Base-by-base conservation (phyloP, 306 rosid species). In the Phaseolus lunatus region DNA sequence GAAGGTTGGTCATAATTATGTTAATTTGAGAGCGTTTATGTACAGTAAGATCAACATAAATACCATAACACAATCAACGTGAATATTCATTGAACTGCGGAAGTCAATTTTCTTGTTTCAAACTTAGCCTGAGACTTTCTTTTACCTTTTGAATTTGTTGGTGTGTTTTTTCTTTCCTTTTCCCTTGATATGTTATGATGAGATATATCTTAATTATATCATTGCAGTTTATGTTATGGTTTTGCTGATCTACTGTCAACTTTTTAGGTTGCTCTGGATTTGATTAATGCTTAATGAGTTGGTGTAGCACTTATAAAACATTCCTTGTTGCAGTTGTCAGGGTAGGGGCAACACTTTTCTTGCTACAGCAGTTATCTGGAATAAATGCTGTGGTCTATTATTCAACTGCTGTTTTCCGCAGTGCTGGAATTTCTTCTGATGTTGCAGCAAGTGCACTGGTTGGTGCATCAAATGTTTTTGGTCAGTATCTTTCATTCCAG, bases 381-480 rank as follows among this genome's bases (percentile, higher is more conserved):
- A 94, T 94, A 78, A 94, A 94, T 59, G 96, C 98, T 3, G 98
- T 92, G 73, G 97, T 94, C 43, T 94, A 94, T 76, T 94, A 94
- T 83, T 94, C 98, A 35, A 94, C 97, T 76, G 78, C 98, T 45
- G 96, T 94, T 59, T 94, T 94, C 86, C 91, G 94, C 71, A 92
- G 90, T 75, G 98, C 97, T 65, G 98, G 98, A 78, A 87, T 94
- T 67, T 78, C 94, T 79, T 94, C 98, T 67, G 98, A 94, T 78
- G 92, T 94, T 76, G 98, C 97, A 72, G 98, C 98, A 61, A 94
- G 98, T 87, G 97, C 97, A 74, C 91, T 94, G 22, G 97, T 92
- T 85, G 98, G 97, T 76, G 91, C 94, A 66, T 88, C 98, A 70
- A 94, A 94, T 76, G 98, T 94, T 68, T 90, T 94, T 16, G 97